Base-by-base conservation (phyloP, 2,329 filamentous ascomycete genomes). In the Teratosphaeria viscida region DNA sequence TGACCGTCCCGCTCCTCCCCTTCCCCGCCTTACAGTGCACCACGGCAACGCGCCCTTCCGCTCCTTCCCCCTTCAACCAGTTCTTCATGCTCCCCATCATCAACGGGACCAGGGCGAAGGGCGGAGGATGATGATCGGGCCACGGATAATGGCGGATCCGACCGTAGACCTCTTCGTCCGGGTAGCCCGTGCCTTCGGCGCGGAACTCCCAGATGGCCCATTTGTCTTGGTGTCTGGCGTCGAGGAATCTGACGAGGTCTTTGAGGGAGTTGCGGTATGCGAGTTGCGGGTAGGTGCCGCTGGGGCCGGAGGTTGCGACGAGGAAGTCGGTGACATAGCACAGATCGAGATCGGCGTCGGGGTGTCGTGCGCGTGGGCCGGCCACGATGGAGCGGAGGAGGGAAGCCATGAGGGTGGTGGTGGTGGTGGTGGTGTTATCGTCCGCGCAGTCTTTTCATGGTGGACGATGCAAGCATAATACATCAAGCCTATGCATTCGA, bases 131-230 rank as follows among this genome's bases (percentile, higher is more conserved):
- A 71, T 99, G 94, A 72, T 99, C 94, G 0, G 94, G 94, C 85
- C 90, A 99, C 0, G 94, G 94, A 70, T 92, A 97, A 75, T 99
- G 94, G 64, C 87, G 84, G 64, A 97, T 86, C 2, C 92, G 82
- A 37, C 84, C 82, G 72, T 96, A 90, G 1, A 99, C 92, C 60
- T 92, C 89, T 19, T 85, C 83, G 70, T 99, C 94, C 0, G 91
- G 91, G 69, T 99, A 99, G 1, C 94, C 94, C 0, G 94, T 96
- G 5, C 94, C 94, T 73, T 99, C 94, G 39, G 91, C 94, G 54
- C 94, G 86, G 68, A 99, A 99, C 76, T 99, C 94, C 90, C 92
- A 99, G 68, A 99, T 96, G 2, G 88, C 85, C 94, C 94, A 99
- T 63, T 94, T 79, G 29, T 85, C 77, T 32, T 82, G 87, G 75